Evolutionary conservation across 495 filamentous ascomycete species (phyloP), one percentile per base, ranked within the genome.

Genomic region (Viridothelium virens): DNA sequence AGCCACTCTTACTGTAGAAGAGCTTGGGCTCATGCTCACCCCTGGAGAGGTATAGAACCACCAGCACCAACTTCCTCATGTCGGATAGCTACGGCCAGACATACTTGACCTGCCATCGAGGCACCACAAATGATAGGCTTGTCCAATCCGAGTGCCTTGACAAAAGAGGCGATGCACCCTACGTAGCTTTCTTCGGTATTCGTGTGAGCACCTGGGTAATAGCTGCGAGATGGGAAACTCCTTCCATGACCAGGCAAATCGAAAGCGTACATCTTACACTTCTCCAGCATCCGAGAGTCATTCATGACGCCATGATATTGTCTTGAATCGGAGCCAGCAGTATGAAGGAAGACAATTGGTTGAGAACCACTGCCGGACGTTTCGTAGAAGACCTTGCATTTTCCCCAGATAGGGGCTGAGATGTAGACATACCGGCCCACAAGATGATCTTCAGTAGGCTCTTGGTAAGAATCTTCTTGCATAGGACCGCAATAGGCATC

Each of bases 241-340:
- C 75, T 65, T 25, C 75, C 76, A 65, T 78, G 76, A 10, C 73
- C 75, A n/a, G 76, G 76, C 1, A 78, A 67, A 68, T 78, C 76
- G 53, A 78, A 78, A 25, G 73, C 73, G 61, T 73, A 73, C 73
- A 78, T 78, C 10, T 67, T 74, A 53, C 71, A 74, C 63, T 71
- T 71, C 67, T 74, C 64, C 9, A 68, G 68, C 67, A 76, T 74
- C 16, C 63, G 38, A 11, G 41, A 36, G 66, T 76, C 67, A 65
- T 78, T 78, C 75, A 78, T 74, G 12, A 78, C 74, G 5, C 74
- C 71, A 63, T 78, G 76, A 62, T 76, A 76, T 61, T 78, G 76
- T 39, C 76, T 56, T 34, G 73, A 70, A 63, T 78, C 76, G 11
- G 69, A 70, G 41, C 75, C 76, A 41, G 76, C 75, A 7, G 75